Base-by-base conservation (phyloP, 140 eudicot genomes). In the Bidens hawaiensis region DNA sequence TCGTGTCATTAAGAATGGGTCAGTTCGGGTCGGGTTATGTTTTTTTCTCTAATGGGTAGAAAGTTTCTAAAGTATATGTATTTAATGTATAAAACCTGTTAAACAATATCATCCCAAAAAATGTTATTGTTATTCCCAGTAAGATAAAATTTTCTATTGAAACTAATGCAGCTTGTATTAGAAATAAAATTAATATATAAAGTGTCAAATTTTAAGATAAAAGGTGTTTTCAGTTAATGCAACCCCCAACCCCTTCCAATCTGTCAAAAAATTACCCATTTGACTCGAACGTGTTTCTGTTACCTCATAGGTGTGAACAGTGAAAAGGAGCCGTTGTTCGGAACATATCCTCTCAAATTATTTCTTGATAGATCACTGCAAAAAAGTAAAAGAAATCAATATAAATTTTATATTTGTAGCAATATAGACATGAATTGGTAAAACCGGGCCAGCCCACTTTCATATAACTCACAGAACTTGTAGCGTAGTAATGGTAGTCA, bases 301-400 rank as follows among this genome's bases (percentile, higher is more conserved):
- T 23, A 87, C 97, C 95, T 90, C 75, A 81, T 77, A 65, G 83
- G 80, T 3, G 94, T 90, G 59, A 90, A 90, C 46, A 52, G 82
- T 34, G 79, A 50, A 78, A 90, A 90, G 57, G 97, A 90, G 5
- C 97, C 95, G 72, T 83, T 83, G 62, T 73, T 65, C 13, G 94
- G 95, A 51, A 90, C 54, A 16, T 33, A 42, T 74, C 97, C 97
- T 12, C 69, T 73, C 64, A 90, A 76, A 17, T 0, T 38, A 34
- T 86, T 90, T 75, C 65, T 71, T 60, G 95, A 86, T 19, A 86
- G 82, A 84, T 90, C 97, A 63, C 97, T 90, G 75, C 63, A 63
- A 57, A 34, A 9, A 60, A 53, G 9, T 62, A 59, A 36, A 62
- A 22, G 7, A 75, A 16, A n/a, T n/a, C 25, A 13, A 4, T 18